phyloP scores from a whole-genome alignment of 2,329 filamentous ascomycete genomes.

The Xenosphaeropsis pyriputrescens region DNA sequence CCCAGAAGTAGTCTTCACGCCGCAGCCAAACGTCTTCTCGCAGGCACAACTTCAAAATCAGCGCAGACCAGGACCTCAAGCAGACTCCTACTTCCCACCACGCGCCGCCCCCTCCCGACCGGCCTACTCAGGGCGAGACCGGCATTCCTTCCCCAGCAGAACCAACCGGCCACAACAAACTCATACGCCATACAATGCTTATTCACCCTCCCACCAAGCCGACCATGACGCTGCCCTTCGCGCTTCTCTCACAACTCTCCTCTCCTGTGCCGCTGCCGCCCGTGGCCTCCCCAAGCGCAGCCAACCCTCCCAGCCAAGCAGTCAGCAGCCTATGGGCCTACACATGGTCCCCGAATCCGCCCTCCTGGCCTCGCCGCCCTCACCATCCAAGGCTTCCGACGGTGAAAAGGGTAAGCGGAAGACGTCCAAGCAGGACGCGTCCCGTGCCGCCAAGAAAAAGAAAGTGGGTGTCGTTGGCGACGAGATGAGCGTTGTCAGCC shows the following conservation, averaged over 20 bases:
- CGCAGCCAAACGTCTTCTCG: constrained; percentile 84
- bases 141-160: constrained; percentile 19
- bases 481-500: constrained; percentile 30
- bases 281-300: constrained; percentile 58
- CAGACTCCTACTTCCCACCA: constrained; percentile 15
- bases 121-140: constrained; percentile 19
- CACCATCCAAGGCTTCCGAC: constrained; percentile 11
- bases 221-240: constrained; percentile 89
- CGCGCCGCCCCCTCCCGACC: constrained; percentile 20
- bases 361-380: constrained; percentile 24
- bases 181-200: constrained; percentile 48
- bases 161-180: constrained; percentile 3
- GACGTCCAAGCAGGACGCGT: constrained; percentile 9
- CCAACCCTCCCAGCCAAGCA: constrained; percentile 4
- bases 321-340: constrained; percentile 30
- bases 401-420: constrained; percentile 35
- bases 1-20: constrained; percentile 44
- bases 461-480: constrained; percentile 20
- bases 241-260: constrained; percentile 82
- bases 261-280: constrained; percentile 89
- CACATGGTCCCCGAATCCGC: constrained; percentile 47
- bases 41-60: constrained; percentile 50
- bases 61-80: constrained; percentile 20
- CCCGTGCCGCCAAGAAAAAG: constrained; percentile 34
- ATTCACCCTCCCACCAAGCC: constrained; percentile 62